Conservation (phyloP, 768 basidiomycete species). For the Floccularia luteovirens region DNA sequence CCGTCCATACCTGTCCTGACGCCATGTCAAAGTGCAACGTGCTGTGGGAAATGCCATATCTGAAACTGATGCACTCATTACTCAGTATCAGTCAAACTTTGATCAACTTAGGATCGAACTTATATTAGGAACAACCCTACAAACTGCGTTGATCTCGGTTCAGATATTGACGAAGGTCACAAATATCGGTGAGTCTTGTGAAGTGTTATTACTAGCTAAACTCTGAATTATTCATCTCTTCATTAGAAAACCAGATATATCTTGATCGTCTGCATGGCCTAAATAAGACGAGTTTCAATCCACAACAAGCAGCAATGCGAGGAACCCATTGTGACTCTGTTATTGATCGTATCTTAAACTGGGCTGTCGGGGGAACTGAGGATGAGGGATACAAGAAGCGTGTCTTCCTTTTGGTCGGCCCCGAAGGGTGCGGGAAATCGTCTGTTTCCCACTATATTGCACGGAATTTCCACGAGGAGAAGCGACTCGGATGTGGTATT, state of each 20-base stretch:
- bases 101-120: slow-evolving; percentile 4
- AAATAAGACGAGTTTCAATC: slow-evolving; percentile 6
- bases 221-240: background rate
- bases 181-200: slow-evolving; percentile 2
- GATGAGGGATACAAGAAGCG: slow-evolving; percentile 8
- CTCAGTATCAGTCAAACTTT: slow-evolving; percentile 3
- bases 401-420: slow-evolving; percentile 18
- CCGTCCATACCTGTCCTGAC: too few species aligned
- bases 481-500: slow-evolving; percentile 21
- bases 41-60: background rate
- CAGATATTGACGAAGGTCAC: slow-evolving; percentile 4
- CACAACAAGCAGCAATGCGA: slow-evolving; percentile 4
- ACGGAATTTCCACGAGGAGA: slow-evolving; percentile 13
- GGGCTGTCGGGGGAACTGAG: slow-evolving; percentile 6
- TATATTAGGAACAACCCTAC: slow-evolving; percentile 1
- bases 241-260: slow-evolving; percentile 1
- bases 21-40: too few species aligned
- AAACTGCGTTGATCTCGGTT: background rate
- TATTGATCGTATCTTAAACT: slow-evolving; percentile 11
- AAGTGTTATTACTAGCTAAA: background rate
- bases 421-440: slow-evolving; percentile 22
- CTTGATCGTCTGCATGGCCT: slow-evolving; percentile 4
- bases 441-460: slow-evolving; percentile 20
- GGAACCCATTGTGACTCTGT: slow-evolving; percentile 7
- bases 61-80: slow-evolving; percentile 1